Evolutionary conservation across 179 eudicot species (phyloP).

Genomic region (Spinacia oleracea): DNA sequence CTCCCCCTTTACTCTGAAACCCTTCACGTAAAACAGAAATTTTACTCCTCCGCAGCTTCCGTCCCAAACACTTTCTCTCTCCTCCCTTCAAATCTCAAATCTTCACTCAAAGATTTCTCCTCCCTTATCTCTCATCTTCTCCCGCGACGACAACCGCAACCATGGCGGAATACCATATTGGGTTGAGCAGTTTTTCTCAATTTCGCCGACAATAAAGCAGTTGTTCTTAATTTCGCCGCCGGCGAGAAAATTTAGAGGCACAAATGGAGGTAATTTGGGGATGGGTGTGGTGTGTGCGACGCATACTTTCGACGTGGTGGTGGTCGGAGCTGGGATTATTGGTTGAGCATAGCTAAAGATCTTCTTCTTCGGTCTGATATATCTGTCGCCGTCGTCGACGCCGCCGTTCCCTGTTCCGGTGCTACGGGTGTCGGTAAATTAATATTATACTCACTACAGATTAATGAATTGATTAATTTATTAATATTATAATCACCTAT

Average conservation of each 20-base stretch:
- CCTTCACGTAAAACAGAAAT: no score
- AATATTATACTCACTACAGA: no score
- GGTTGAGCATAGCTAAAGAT: conserved; percentile 88
- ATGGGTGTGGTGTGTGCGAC: conserved; percentile 19
- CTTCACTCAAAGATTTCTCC: no score
- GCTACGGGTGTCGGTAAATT: conserved; percentile 96
- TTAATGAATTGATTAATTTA: not conserved
- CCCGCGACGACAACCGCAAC: no score
- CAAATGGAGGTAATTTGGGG: conserved; percentile 8
- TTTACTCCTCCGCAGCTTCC: no score
- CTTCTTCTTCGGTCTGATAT: conserved; percentile 61
- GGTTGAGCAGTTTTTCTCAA: no score
- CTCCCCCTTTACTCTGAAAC: no score
- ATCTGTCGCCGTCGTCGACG: conserved; percentile 90
- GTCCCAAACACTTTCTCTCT: no score
- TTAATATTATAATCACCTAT: not conserved
- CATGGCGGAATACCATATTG: no score
- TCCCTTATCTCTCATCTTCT: no score
- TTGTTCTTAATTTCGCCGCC: not conserved
- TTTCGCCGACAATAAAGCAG: not conserved
- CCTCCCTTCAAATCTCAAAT: no score
- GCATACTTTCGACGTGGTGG: conserved; percentile 60
- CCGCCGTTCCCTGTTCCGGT: conserved; percentile 83
- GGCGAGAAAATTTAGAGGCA: not conserved
- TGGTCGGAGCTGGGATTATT: conserved; percentile 89